Evolutionary conservation across 345 rosid species (phyloP).

Genomic region (Dipteronia dyeriana): DNA sequence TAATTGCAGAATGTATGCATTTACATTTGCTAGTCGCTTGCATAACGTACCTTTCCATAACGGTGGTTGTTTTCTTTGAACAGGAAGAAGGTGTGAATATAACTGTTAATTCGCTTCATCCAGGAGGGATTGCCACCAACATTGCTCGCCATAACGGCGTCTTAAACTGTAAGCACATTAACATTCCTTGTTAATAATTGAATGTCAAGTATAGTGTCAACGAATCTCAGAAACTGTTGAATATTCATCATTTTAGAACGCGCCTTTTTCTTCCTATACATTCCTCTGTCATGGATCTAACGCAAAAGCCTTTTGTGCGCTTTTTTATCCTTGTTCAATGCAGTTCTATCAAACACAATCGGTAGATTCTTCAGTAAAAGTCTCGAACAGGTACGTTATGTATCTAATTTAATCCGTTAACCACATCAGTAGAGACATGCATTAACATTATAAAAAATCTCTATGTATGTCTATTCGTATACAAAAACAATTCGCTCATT

Average conservation of each 20-base stretch:
- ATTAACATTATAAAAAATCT: too few species aligned
- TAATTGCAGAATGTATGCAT: background rate
- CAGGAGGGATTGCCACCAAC: slow-evolving; percentile 66
- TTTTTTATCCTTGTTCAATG: slow-evolving; percentile 14
- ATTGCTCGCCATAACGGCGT: slow-evolving; percentile 50
- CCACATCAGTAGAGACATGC: background rate
- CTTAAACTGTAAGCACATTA: slow-evolving; percentile 35
- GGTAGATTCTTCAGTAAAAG: slow-evolving; percentile 42
- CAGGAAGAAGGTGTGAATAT: slow-evolving; percentile 65
- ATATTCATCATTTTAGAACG: background rate
- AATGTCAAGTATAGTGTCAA: background rate
- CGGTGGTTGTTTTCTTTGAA: slow-evolving; percentile 16
- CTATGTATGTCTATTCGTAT: too few species aligned
- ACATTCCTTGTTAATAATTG: background rate
- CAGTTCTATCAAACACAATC: slow-evolving; percentile 32
- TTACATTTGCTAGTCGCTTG: background rate
- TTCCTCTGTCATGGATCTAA: background rate
- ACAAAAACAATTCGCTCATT: background rate
- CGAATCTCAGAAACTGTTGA: background rate
- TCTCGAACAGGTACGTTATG: slow-evolving; percentile 38
- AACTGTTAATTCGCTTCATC: slow-evolving; percentile 78
- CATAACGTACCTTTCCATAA: background rate
- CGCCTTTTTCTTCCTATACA: background rate
- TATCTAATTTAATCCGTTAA: too few species aligned
- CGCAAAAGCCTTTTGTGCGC: background rate